These are phyloP conservation scores for Pichia pseudocactophila DNA, from an alignment of 805 yeast species.

Conservation along the genomic window DNA sequence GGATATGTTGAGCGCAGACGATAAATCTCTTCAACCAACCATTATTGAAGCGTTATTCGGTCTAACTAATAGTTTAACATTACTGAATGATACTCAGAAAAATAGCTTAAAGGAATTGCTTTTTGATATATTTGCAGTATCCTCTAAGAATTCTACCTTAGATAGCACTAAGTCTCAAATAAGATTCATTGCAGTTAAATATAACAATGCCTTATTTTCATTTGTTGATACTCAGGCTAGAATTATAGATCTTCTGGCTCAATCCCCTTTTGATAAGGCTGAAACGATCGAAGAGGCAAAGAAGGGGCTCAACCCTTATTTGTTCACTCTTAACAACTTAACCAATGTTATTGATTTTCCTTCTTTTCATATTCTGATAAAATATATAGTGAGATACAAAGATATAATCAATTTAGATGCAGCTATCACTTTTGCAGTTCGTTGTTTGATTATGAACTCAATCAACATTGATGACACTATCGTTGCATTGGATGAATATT, in stretches of 20 bases:
- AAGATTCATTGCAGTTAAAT: slow-evolving; percentile 59
- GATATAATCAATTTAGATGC: slow-evolving; percentile 18
- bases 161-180: slow-evolving; percentile 25
- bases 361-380: slow-evolving; percentile 34
- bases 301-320: slow-evolving; percentile 76
- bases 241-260: slow-evolving; percentile 55
- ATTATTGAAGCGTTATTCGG: slow-evolving; percentile 65
- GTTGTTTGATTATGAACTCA: slow-evolving; percentile 59
- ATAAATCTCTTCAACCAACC: slow-evolving; percentile 50
- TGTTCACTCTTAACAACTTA: slow-evolving; percentile 1
- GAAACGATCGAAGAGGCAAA: slow-evolving; percentile 75
- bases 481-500: slow-evolving; percentile 60
- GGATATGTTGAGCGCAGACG: slow-evolving; percentile 58
- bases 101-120: slow-evolving; percentile 33
- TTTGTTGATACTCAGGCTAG: slow-evolving; percentile 65
- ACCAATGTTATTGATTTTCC: slow-evolving; percentile 43
- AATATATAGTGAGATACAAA: slow-evolving; percentile 21
- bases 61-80: slow-evolving; percentile 40
- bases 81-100: slow-evolving; percentile 33
- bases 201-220: slow-evolving; percentile 50
- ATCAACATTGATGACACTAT: slow-evolving; percentile 43
- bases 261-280: slow-evolving; percentile 42
- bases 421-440: slow-evolving; percentile 46
- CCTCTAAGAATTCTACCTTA: slow-evolving; percentile 4
- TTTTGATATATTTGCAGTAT: slow-evolving; percentile 12